Evolutionary conservation across 2,329 filamentous ascomycete genomes (phyloP).

Genomic region (Zarea fungicola): DNA sequence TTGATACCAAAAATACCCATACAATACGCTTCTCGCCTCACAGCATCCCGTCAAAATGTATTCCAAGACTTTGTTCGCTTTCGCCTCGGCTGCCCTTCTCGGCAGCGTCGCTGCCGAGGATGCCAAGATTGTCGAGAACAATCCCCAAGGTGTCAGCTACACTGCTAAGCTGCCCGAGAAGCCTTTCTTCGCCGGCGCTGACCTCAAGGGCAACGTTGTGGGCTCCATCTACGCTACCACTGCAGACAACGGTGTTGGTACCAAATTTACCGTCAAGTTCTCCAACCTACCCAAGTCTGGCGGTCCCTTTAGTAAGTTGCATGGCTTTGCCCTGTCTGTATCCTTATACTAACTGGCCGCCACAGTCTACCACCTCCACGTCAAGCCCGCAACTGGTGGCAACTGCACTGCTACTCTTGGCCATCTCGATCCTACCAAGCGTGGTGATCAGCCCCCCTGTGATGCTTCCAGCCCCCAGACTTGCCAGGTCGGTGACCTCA

Average conservation of each 20-base stretch:
- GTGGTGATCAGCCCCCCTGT: conserved; percentile 59
- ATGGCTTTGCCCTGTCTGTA: neutral
- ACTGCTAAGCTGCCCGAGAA: conserved; percentile 50
- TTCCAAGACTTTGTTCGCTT: conserved; percentile 19
- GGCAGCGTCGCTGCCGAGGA: conserved; percentile 31
- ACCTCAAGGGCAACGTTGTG: conserved; percentile 47
- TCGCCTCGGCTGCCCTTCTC: conserved; percentile 24
- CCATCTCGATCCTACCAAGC: conserved; percentile 67
- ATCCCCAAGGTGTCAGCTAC: conserved; percentile 50
- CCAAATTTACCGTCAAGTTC: conserved; percentile 51
- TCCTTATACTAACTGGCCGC: conserved; percentile 14
- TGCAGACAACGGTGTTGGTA: conserved; percentile 46
- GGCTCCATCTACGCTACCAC: conserved; percentile 45
- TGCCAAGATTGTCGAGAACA: conserved; percentile 48
- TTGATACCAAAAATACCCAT: neutral
- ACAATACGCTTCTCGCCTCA: neutral
- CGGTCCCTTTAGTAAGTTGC: conserved; percentile 55
- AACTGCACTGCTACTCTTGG: conserved; percentile 65
- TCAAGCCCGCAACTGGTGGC: conserved; percentile 58
- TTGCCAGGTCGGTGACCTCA: conserved; percentile 73
- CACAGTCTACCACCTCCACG: conserved; percentile 69
- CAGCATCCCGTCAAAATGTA: conserved; percentile 16
- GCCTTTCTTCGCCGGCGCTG: conserved; percentile 44
- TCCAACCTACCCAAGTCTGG: conserved; percentile 52
- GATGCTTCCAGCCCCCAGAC: conserved; percentile 50